phyloP scores from a whole-genome alignment of 768 basidiomycete genomes.

The Hygrocybe punicea region DNA sequence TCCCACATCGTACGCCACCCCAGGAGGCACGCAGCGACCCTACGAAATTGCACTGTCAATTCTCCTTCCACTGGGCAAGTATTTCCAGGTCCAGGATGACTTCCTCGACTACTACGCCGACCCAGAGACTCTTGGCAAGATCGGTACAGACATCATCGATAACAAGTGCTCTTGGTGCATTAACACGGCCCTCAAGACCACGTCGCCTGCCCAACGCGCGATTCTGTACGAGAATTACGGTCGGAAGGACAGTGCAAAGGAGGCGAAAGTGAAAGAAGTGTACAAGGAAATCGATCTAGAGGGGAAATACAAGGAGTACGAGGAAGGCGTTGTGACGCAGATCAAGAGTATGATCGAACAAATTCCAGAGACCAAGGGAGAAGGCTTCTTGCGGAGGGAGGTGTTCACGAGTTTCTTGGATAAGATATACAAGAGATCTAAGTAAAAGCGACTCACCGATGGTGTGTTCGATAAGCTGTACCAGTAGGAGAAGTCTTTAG shows the following conservation, averaged over 20 bases:
- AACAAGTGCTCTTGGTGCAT: constrained; percentile 99
- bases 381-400: constrained; percentile 46
- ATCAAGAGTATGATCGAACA: constrained; percentile 66
- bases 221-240: constrained; percentile 57
- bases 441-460: constrained; percentile 31
- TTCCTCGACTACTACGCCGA: constrained; percentile 90
- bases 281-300: constrained; percentile 70
- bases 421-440: constrained; percentile 75
- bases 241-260: constrained; percentile 52
- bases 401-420: constrained; percentile 84
- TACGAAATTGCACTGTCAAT: constrained; percentile 77
- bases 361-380: constrained; percentile 57
- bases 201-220: constrained; percentile 52
- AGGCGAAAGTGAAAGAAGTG: constrained; percentile 47
- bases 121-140: constrained; percentile 90
- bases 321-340: constrained; percentile 64
- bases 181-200: constrained; percentile 73
- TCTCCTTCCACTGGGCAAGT: constrained; percentile 90
- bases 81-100: constrained; percentile 99
- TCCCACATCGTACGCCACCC: constrained; percentile 44
- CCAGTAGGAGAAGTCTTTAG: too few relatives aligned
- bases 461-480: neutral
- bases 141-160: constrained; percentile 97
- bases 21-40: constrained; percentile 41
- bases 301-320: constrained; percentile 70